phyloP scores from a whole-genome alignment of 108 stramenopile species.

The Skeletonema costatum region DNA sequence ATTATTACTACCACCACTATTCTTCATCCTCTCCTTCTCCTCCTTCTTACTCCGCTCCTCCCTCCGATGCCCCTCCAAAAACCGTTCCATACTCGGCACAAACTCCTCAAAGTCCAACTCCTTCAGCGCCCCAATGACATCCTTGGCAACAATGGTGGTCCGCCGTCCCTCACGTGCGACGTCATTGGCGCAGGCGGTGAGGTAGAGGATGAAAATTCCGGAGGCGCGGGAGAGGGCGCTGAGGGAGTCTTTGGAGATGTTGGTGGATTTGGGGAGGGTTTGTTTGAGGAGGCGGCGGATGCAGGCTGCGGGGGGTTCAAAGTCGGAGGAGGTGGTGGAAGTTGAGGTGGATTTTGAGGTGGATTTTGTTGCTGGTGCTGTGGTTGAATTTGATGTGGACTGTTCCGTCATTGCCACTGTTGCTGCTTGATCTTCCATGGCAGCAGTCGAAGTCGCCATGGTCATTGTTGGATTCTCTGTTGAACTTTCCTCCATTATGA shows the following conservation, averaged over 20 bases:
- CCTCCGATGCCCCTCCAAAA: slow-evolving; percentile 74
- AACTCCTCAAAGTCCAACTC: slow-evolving; percentile 90
- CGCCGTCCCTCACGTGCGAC: slow-evolving; percentile 85
- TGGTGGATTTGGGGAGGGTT: slow-evolving; percentile 74
- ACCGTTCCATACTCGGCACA: slow-evolving; percentile 59
- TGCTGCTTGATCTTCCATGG: background rate
- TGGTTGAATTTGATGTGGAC: background rate
- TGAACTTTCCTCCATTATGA: too few relatives aligned
- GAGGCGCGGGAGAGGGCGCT: slow-evolving; percentile 85
- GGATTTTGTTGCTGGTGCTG: background rate
- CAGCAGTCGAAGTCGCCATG: background rate
- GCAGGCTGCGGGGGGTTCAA: slow-evolving; percentile 91
- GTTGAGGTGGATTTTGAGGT: slow-evolving; percentile 11
- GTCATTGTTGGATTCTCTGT: too few relatives aligned
- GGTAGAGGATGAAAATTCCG: slow-evolving; percentile 90
- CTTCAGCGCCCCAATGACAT: slow-evolving; percentile 83
- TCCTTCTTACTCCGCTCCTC: slow-evolving; percentile 78
- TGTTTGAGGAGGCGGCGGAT: slow-evolving; percentile 86
- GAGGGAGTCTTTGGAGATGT: slow-evolving; percentile 87
- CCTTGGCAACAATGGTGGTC: slow-evolving; percentile 88
- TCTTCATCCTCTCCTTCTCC: slow-evolving; percentile 61
- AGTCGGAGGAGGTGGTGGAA: slow-evolving; percentile 60
- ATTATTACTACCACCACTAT: slow-evolving; percentile 5
- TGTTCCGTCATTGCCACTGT: too few relatives aligned
- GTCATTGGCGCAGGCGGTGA: slow-evolving; percentile 94